Evolutionary conservation across 441 rosid genomes (phyloP).

Genomic region (Theobroma grandiflorum): DNA sequence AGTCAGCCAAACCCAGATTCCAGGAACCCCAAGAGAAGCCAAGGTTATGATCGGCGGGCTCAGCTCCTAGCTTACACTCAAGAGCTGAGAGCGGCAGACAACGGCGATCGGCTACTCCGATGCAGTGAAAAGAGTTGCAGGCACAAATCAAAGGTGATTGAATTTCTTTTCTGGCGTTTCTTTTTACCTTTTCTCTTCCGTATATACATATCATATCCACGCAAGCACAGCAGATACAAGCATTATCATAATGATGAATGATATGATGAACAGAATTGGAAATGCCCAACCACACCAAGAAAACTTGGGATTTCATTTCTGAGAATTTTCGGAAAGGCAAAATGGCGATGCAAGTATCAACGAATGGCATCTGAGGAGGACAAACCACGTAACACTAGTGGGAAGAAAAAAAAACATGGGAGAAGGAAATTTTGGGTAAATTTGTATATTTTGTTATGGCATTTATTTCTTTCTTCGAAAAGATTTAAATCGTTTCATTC

Average conservation of each 20-base stretch:
- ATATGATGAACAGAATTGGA: conserved; percentile 40
- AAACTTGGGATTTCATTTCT: conserved; percentile 39
- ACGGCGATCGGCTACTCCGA: neutral
- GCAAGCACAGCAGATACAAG: neutral
- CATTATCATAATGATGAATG: neutral
- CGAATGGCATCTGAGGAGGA: conserved; percentile 31
- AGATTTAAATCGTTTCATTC: neutral
- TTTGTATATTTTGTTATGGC: neutral
- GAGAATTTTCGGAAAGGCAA: conserved; percentile 37
- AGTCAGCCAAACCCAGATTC: conserved; percentile 12
- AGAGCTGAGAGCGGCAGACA: conserved; percentile 37
- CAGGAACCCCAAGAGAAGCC: conserved; percentile 6
- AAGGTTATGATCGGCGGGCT: conserved; percentile 60
- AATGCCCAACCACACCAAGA: conserved; percentile 38
- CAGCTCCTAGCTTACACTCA: conserved; percentile 60
- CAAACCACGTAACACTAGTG: neutral
- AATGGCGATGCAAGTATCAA: conserved; percentile 41
- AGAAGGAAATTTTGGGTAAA: conserved; percentile 41
- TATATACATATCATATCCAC: neutral
- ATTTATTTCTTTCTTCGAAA: neutral
- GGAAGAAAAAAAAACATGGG: conserved; percentile 30
- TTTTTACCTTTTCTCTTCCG: neutral
- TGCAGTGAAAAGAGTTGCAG: neutral
- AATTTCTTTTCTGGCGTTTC: neutral
- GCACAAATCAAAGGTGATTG: conserved; percentile 31